Evolutionary conservation across 495 filamentous ascomycete species (phyloP).

Genomic region (Penicillium chermesinum): DNA sequence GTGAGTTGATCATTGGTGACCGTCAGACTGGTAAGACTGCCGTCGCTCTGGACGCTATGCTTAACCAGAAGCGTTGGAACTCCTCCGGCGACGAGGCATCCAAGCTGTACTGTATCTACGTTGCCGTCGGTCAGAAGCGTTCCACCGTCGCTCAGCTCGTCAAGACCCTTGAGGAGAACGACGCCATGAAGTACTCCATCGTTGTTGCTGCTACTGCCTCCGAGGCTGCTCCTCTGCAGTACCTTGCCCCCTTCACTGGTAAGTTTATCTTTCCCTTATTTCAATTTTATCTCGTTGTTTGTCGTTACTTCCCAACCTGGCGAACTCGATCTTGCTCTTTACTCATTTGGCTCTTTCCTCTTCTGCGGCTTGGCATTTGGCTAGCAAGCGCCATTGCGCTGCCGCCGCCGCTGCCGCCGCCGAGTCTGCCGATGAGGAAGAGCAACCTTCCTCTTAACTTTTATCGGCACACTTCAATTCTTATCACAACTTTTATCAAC

Average conservation of each 20-base stretch:
- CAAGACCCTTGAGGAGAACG: slow-evolving; percentile 99
- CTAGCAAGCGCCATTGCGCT: too few relatives aligned
- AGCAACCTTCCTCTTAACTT: too few relatives aligned
- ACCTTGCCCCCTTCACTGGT: slow-evolving; percentile 92
- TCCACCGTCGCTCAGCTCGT: slow-evolving; percentile 98
- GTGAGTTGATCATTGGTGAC: slow-evolving; percentile 99
- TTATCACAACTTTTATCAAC: too few relatives aligned
- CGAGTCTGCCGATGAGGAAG: too few relatives aligned
- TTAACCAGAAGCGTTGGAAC: slow-evolving; percentile 99
- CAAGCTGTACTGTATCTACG: slow-evolving; percentile 99
- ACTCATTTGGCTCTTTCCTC: too few relatives aligned
- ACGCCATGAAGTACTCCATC: slow-evolving; percentile 98
- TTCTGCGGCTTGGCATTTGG: too few relatives aligned
- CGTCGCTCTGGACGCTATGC: slow-evolving; percentile 95
- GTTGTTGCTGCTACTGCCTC: slow-evolving; percentile 96
- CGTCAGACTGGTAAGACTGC: slow-evolving; percentile 99
- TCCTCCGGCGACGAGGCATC: slow-evolving; percentile 76
- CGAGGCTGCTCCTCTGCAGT: slow-evolving; percentile 90
- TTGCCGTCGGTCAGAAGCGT: slow-evolving; percentile 98
- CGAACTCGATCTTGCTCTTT: too few relatives aligned
- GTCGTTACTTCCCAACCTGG: too few relatives aligned
- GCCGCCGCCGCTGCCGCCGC: too few relatives aligned
- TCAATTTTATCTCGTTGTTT: too few relatives aligned
- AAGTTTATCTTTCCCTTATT: too few relatives aligned
- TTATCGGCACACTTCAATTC: too few relatives aligned